A percentile compares a stretch with the other conserved stretches of the same genome.
phyloP scores from a whole-genome alignment of 306 rosid genomes.

The Morella rubra region DNA sequence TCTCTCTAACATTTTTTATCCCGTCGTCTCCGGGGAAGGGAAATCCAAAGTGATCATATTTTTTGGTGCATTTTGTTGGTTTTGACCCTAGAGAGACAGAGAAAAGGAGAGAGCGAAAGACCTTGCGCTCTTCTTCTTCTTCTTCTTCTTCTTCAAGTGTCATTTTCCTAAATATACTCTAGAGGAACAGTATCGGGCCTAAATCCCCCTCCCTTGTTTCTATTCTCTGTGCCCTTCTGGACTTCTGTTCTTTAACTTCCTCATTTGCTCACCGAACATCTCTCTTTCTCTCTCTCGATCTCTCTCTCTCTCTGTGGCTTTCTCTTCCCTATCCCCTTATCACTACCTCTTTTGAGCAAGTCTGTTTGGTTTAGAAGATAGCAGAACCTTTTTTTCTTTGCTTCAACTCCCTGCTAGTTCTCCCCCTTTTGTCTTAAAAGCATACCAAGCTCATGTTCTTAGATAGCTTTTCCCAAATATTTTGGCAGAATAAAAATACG shows the following conservation, averaged over 20 bases:
- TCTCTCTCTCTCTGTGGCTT: slow-evolving; percentile 16
- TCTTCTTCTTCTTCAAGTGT: slow-evolving; percentile 54
- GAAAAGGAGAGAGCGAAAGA: slow-evolving; percentile 20
- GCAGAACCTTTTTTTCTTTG: slow-evolving; percentile 17
- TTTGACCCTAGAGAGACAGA: slow-evolving; percentile 38
- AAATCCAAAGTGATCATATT: slow-evolving; percentile 45
- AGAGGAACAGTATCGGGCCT: slow-evolving; percentile 44
- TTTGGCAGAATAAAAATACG: neutral
- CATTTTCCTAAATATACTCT: slow-evolving; percentile 85
- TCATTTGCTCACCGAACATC: slow-evolving; percentile 18
- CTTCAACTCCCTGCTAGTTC: slow-evolving; percentile 8
- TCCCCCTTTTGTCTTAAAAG: slow-evolving; percentile 17
- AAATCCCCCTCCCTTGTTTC: slow-evolving; percentile 45
- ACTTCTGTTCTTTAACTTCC: slow-evolving; percentile 20
- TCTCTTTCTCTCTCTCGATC: slow-evolving; percentile 22
- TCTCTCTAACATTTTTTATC: slow-evolving; percentile 59
- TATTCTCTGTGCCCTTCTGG: slow-evolving; percentile 41
- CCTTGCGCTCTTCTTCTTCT: slow-evolving; percentile 32
- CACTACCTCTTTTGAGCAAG: slow-evolving; percentile 35
- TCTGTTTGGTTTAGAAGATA: slow-evolving; percentile 46
- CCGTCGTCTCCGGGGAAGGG: slow-evolving; percentile 57
- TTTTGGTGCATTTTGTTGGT: slow-evolving; percentile 37
- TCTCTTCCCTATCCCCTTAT: slow-evolving; percentile 26
- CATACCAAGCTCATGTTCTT: slow-evolving; percentile 17
- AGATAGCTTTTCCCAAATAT: slow-evolving; percentile 25